These are phyloP conservation scores for Tremella fuciformis DNA, from an alignment of 768 basidiomycete genomes.

Conservation along the genomic window DNA sequence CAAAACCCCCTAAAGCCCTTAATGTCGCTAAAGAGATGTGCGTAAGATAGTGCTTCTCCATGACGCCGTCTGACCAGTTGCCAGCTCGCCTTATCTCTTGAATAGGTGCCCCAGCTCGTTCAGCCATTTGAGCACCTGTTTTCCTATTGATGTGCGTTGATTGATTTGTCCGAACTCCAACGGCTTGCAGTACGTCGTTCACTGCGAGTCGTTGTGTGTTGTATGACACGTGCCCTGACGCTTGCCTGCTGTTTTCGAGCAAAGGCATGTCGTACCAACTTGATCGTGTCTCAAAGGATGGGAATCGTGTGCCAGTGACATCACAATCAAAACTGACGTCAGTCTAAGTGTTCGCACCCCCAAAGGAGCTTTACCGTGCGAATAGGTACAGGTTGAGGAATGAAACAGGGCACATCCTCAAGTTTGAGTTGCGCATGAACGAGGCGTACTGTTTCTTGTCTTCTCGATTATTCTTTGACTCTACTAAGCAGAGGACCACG, in stretches of 20 bases:
- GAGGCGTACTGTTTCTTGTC: background rate
- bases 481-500: background rate
- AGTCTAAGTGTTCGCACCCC: background rate
- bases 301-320: background rate
- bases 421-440: background rate
- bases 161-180: background rate
- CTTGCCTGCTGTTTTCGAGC: background rate
- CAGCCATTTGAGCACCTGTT: background rate
- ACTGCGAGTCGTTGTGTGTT: background rate
- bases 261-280: background rate
- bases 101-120: background rate
- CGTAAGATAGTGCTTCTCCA: slow-evolving; percentile 1
- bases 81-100: background rate
- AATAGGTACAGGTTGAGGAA: background rate
- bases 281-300: background rate
- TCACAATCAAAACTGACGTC: slow-evolving; percentile 4
- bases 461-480: background rate
- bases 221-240: background rate
- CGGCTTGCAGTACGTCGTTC: background rate
- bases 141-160: background rate
- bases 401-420: background rate
- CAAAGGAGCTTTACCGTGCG: background rate
- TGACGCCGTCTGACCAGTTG: background rate
- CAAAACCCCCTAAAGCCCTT: background rate
- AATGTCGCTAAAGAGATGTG: background rate